Evolutionary conservation across 83 land plant species (phyloP), one percentile per base, ranked within the genome.

Genomic region (Picea abies): DNA sequence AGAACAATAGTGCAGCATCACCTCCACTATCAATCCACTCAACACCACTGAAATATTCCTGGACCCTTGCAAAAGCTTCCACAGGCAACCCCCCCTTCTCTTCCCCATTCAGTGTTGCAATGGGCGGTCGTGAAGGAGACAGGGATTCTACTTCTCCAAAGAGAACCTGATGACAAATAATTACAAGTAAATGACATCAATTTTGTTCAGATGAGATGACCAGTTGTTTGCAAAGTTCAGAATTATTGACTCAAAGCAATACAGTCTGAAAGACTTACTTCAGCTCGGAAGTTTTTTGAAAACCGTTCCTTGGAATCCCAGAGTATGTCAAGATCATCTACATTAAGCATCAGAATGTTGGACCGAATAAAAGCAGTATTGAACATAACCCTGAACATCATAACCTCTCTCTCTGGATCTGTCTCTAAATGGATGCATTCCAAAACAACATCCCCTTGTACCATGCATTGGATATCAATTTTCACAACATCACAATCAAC

Each of bases 361-460:
- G 99, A 97, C 39, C 99, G 84, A 58, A 97, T 95, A 78, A 97
- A 97, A 63, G 99, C 98, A 17, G 99, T 97, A 83, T 97, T 97
- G 82, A 97, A 97, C 99, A 95, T 93, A 71, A 93, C 84, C 32
- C 99, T 92, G 77, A 97, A 97, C 99, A 97, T 97, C 99, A 97
- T 97, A 71, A 91, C 92, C 85, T 97, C 99, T 87, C 96, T 88
- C 68, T 93, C 96, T 19, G 96, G 85, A 79, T 97, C 96, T 84
- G 85, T 67, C 76, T 97, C 99, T 75, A 95, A 82, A 86, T 97
- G 98, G 14, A 95, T 87, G 82, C 99, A 97, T 82, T 97, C 99
- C 90, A 97, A 60, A 4, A 97, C 99, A 63, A 97, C 93, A 84
- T 97, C 99, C 44, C 99, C 99, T 91, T 92, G 90, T 63, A 97